These are phyloP conservation scores for Acacia melanoxylon DNA, from an alignment of 306 rosid species.

Conservation along the genomic window DNA sequence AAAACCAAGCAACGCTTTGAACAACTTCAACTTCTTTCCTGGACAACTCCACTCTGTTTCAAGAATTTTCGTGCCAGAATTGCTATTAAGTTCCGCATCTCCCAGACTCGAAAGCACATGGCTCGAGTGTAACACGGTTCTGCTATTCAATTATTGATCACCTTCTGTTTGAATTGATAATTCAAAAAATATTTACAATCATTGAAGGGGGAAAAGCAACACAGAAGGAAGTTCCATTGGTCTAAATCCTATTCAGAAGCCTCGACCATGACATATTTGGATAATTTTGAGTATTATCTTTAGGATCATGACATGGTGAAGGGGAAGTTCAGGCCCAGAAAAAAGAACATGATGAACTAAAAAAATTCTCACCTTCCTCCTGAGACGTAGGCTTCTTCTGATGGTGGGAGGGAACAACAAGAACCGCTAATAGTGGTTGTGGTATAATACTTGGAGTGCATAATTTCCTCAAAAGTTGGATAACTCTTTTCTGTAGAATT, in stretches of 20 bases:
- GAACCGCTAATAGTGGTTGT: conserved; percentile 38
- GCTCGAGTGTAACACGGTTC: not conserved
- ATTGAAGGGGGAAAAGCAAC: not conserved
- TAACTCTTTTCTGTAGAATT: conserved; percentile 27
- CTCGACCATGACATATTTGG: not conserved
- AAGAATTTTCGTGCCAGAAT: not conserved
- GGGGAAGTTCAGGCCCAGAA: not conserved
- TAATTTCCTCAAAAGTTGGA: conserved; percentile 63
- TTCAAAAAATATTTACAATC: not conserved
- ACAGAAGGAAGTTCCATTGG: not conserved
- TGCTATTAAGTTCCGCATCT: not conserved
- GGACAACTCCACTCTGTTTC: not conserved
- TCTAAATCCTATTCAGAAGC: not conserved
- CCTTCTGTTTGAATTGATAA: not conserved
- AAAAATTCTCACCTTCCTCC: conserved; percentile 43
- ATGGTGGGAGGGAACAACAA: conserved; percentile 25
- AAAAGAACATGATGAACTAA: not conserved
- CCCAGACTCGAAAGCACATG: not conserved
- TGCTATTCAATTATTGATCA: not conserved
- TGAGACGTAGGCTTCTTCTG: conserved; percentile 29
- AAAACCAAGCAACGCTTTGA: not conserved
- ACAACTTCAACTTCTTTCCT: not conserved
- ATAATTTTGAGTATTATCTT: not conserved
- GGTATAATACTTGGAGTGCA: conserved; percentile 39
- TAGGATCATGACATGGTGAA: not conserved